A percentile compares a stretch with the other conserved stretches of the same genome.
Conservation (phyloP, 208 protist species). For the Trypanosoma conorhini region DNA sequence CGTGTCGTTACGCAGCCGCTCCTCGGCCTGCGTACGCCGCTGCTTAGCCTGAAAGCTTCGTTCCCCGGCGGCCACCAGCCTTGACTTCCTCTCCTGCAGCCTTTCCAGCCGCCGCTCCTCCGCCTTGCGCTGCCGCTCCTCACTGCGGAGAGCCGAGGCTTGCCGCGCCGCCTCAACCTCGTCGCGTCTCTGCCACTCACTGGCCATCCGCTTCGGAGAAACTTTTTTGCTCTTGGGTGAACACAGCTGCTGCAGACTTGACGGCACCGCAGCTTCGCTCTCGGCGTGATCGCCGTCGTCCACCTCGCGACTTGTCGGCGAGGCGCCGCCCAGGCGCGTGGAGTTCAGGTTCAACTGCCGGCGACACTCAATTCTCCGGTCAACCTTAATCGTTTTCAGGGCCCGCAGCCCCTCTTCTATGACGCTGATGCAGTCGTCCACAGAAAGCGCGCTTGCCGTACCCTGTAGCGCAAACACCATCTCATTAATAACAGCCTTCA, state of each 20-base stretch:
- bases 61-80: constrained; percentile 55
- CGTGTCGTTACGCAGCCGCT: constrained; percentile 50
- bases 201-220: constrained; percentile 43
- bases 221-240: constrained; percentile 38
- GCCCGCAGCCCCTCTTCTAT: constrained; percentile 63
- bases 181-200: constrained; percentile 30
- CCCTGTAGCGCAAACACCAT: constrained; percentile 54
- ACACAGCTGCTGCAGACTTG: constrained; percentile 18
- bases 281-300: constrained; percentile 19
- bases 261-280: constrained; percentile 3
- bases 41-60: constrained; percentile 52
- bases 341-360: constrained; percentile 24
- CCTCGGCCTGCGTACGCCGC: constrained; percentile 67
- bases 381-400: constrained; percentile 64
- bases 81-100: constrained; percentile 68
- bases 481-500: constrained; percentile 66
- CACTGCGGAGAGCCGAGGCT: constrained; percentile 68
- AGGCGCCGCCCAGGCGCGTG: constrained; percentile 9
- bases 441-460: constrained; percentile 42
- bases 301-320: constrained; percentile 33
- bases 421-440: constrained; percentile 69
- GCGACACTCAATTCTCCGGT: constrained; percentile 49
- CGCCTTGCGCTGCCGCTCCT: constrained; percentile 82
- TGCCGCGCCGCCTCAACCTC: constrained; percentile 71
- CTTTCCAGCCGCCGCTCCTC: constrained; percentile 76